These are phyloP conservation scores for Petunia hybrid DNA, from an alignment of 305 asterid species.

Conservation along the genomic window DNA sequence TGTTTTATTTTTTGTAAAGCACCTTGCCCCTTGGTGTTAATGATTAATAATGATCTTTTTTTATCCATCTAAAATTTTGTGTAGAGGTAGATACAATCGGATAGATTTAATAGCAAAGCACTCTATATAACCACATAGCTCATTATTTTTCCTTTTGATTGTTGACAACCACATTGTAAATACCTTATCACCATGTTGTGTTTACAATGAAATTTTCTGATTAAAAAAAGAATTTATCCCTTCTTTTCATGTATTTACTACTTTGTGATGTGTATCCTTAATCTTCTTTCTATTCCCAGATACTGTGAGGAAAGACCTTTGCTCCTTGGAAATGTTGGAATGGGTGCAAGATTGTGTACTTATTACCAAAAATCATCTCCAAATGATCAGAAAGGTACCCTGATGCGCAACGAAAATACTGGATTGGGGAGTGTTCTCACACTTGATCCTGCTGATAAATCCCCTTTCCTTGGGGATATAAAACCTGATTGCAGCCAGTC, in stretches of 20 bases:
- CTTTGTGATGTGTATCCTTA: constrained; percentile 10
- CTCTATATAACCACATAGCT: constrained; percentile 10
- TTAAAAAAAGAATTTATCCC: background rate
- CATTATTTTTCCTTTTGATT: no score
- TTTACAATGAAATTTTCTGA: background rate
- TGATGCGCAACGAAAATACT: constrained; percentile 73
- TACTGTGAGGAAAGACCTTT: constrained; percentile 99
- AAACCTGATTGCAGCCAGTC: constrained; percentile 94
- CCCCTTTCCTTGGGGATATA: constrained; percentile 98
- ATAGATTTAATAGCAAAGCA: constrained; percentile 19
- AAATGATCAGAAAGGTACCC: constrained; percentile 74
- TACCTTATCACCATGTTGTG: constrained; percentile 24
- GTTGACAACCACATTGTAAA: background rate
- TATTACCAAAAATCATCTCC: constrained; percentile 88
- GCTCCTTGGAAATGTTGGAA: constrained; percentile 95
- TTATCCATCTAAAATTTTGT: constrained; percentile 21
- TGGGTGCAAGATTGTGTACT: constrained; percentile 98
- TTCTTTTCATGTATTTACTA: background rate
- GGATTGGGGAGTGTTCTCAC: constrained; percentile 82
- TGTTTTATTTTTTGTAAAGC: no score
- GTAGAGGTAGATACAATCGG: constrained; percentile 18
- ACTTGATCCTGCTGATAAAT: constrained; percentile 98
- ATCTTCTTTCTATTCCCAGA: constrained; percentile 50
- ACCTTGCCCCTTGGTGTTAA: constrained; percentile 13
- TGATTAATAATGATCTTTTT: constrained; percentile 23